Evolutionary conservation across 2,329 filamentous ascomycete genomes (phyloP).

Genomic region (Plectosphaerella cucumerina): DNA sequence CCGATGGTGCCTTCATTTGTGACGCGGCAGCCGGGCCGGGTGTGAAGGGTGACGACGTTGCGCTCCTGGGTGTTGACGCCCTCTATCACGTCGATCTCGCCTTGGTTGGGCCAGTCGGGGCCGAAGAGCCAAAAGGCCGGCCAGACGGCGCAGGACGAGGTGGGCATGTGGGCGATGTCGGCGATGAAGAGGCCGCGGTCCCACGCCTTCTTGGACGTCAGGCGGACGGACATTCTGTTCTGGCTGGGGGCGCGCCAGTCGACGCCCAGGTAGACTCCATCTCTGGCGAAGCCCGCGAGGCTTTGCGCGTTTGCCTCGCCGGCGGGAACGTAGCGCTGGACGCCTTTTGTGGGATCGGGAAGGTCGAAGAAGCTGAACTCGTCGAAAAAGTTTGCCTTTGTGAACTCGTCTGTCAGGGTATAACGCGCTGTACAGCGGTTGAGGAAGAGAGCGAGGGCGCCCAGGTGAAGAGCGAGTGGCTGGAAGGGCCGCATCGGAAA

Average conservation of each 20-base stretch:
- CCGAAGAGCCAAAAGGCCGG: slow-evolving; percentile 70
- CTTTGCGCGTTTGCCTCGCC: slow-evolving; percentile 51
- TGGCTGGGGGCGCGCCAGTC: slow-evolving; percentile 55
- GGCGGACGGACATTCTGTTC: slow-evolving; percentile 67
- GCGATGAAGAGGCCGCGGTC: slow-evolving; percentile 66
- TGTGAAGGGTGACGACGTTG: slow-evolving; percentile 67
- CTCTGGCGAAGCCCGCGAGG: slow-evolving; percentile 53
- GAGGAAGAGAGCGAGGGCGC: neutral
- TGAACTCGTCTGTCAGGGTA: slow-evolving; percentile 41
- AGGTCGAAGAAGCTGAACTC: slow-evolving; percentile 52
- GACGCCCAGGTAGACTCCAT: slow-evolving; percentile 64
- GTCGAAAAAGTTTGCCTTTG: slow-evolving; percentile 51
- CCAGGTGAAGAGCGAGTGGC: neutral
- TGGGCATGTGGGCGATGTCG: slow-evolving; percentile 75
- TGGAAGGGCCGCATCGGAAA: neutral
- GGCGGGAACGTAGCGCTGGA: slow-evolving; percentile 64
- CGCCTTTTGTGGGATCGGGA: slow-evolving; percentile 69
- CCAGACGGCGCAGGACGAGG: slow-evolving; percentile 67
- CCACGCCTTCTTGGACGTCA: slow-evolving; percentile 64
- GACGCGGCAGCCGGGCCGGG: slow-evolving; percentile 55
- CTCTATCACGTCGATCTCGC: slow-evolving; percentile 80
- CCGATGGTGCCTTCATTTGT: slow-evolving; percentile 40
- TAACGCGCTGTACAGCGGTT: slow-evolving; percentile 25
- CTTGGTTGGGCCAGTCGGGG: slow-evolving; percentile 62
- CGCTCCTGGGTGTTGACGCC: slow-evolving; percentile 61